Conservation (phyloP, 2,329 filamentous ascomycete species). For the Emergomyces africanus region DNA sequence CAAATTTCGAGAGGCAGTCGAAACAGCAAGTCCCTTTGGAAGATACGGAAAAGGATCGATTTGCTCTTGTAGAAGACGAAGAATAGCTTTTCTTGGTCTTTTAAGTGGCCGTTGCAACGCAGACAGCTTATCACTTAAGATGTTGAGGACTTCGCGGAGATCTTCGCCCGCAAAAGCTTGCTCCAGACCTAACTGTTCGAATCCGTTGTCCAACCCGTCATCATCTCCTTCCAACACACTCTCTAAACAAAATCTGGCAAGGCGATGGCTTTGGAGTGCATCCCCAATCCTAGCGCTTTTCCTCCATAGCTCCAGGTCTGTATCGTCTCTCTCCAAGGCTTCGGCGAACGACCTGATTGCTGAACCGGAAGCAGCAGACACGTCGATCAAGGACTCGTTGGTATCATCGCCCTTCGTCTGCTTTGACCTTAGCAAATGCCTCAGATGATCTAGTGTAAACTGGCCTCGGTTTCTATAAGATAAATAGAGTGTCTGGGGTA, state of each 20-base stretch:
- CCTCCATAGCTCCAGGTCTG: constrained; percentile 52
- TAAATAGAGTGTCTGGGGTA: constrained; percentile 82
- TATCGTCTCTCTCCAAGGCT: constrained; percentile 52
- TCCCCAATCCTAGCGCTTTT: constrained; percentile 46
- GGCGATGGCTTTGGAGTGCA: constrained; percentile 44
- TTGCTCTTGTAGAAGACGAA: constrained; percentile 39
- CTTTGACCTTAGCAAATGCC: constrained; percentile 31
- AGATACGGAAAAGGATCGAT: constrained; percentile 42
- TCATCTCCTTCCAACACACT: constrained; percentile 51
- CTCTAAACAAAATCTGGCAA: constrained; percentile 50
- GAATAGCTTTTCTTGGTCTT: constrained; percentile 39
- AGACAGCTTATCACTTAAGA: constrained; percentile 44
- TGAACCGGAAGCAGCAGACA: constrained; percentile 25
- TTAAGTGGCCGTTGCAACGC: constrained; percentile 38
- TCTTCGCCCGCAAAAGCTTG: constrained; percentile 42
- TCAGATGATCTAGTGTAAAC: constrained; percentile 68
- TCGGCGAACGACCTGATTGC: constrained; percentile 45
- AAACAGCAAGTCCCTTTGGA: constrained; percentile 13
- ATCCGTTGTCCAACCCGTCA: constrained; percentile 39
- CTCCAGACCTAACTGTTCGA: constrained; percentile 46
- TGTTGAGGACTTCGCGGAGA: constrained; percentile 35
- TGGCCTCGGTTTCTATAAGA: constrained; percentile 94
- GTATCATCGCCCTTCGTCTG: constrained; percentile 6
- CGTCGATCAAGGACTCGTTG: constrained; percentile 12
- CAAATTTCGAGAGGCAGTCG: constrained; percentile 15